Evolutionary conservation across 2,329 filamentous ascomycete genomes (phyloP), one percentile per base, ranked within the genome.

Genomic region (Claviceps fusiformis): DNA sequence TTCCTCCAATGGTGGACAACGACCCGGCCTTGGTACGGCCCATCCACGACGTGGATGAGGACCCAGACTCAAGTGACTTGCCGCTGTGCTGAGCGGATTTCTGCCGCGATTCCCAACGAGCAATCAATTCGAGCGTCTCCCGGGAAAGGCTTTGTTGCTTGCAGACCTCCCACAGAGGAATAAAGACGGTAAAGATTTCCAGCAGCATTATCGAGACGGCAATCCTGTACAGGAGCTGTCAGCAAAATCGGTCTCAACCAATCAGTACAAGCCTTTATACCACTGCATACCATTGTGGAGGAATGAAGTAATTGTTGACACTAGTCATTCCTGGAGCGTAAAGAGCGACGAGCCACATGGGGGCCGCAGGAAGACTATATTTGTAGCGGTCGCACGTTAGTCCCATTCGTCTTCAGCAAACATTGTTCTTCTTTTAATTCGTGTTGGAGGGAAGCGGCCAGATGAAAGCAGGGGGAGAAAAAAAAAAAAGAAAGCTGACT

Each of bases 281-380:
- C 27, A 19, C 5, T 10, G 64, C 76, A 65, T 67, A 82, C 81
- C 83, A 86, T 64, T 82, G 77, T 2, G 81, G 78, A 52, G 83
- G 81, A 15, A 81, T 70, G 59, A 75, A 83, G 63, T 75, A 76
- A 13, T 67, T 62, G 64, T 83, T 83, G 54, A 83, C 67, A 0
- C 68, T 62, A 2, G 66, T 70, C 70, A 83, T 77, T 9, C 60
- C 71, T 6, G 78, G 75, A 3, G 73, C 72, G 56, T 79, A 75
- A 15, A 81, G 68, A 54, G 80, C 83, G 29, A 83, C 67, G 43
- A 87, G 74, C 83, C 83, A 87, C 70, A 87, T 75, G 0, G 84
- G 84, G 9, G 82, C 79, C 27, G 82, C 82, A 55, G 78, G 82
- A 24, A 87, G 74, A 55, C 80, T 82, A 37, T 15, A 19, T 19